These are phyloP conservation scores for Cyclaneusma minus DNA, from an alignment of 2,329 filamentous ascomycete genomes.

Conservation along the genomic window DNA sequence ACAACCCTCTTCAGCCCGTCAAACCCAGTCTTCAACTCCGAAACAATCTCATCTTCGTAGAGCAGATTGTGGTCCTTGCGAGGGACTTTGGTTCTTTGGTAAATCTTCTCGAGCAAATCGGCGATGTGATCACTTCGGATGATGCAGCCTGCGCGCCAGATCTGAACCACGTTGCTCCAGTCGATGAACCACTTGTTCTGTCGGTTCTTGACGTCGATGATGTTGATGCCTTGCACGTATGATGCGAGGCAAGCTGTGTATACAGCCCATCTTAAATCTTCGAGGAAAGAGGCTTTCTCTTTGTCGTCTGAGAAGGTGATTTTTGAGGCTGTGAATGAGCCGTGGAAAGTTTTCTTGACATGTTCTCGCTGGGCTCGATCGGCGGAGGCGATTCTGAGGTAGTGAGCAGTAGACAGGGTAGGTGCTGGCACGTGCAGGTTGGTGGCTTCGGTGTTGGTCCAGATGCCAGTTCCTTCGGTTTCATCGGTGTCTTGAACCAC, in stretches of 20 bases:
- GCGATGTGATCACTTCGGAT: constrained; percentile 52
- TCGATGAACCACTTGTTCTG: constrained; percentile 43
- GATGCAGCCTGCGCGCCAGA: constrained; percentile 58
- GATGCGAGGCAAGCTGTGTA: constrained; percentile 45
- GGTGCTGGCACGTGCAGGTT: constrained; percentile 45
- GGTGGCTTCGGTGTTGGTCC: constrained; percentile 47
- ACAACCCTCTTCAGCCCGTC: constrained; percentile 38
- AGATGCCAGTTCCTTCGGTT: constrained; percentile 51
- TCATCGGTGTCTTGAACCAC: constrained; percentile 55
- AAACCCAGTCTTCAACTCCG: constrained; percentile 35
- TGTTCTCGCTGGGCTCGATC: constrained; percentile 38
- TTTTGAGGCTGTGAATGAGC: constrained; percentile 12
- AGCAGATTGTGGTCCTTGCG: constrained; percentile 28
- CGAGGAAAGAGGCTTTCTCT: constrained; percentile 29
- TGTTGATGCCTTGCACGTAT: constrained; percentile 50
- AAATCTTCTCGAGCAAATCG: constrained; percentile 36
- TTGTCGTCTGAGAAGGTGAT: constrained; percentile 17
- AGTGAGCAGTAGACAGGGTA: constrained; percentile 47
- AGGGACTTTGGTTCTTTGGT: constrained; percentile 18
- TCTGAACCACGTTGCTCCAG: constrained; percentile 34
- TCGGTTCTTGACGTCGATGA: constrained; percentile 42
- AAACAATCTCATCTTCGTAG: constrained; percentile 27
- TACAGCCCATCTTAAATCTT: constrained; percentile 42
- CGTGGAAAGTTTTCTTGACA: constrained; percentile 30
- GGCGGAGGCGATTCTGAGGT: constrained; percentile 46